Evolutionary conservation across 2,329 filamentous ascomycete species (phyloP), one percentile per base, ranked within the genome.

Genomic region (Diaporthe vexans): DNA sequence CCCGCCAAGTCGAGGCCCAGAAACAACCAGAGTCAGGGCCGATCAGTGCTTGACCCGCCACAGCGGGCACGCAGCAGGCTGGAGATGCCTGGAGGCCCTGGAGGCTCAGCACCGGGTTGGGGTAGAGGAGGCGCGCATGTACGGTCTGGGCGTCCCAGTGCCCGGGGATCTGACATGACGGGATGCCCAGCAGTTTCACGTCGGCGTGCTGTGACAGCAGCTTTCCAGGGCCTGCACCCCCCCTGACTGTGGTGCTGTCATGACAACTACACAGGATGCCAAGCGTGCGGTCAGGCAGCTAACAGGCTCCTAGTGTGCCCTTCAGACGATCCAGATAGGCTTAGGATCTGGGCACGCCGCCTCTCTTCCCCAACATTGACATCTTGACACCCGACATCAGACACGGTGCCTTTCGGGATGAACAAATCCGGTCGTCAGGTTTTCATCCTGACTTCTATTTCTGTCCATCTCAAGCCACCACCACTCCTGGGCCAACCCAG

Each of bases 111-210:
- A 29, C 46, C 26, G 26, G 33, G 63, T 26, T 37, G 37, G 19
- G 24, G 58, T n/a, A 51, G 51, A 37, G 61, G 43, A 67, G 61
- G 61, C 46, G 46, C 13, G 26, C 29, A 24, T 52, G 26, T 37
- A 15, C 29, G 61, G 61, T 52, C 61, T 67, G 61, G 61, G 61
- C 46, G 46, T 67, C 61, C 51, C 61, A 52, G 24, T 7, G 46
- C 46, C 48, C 52, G 63, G 63, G n/a, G 40, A 54, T 68, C 48
- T 54, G 48, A 68, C 63, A 68, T 35, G 10, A 68, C 63, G 63
- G 63, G 48, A 68, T 54, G 63, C 63, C 63, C 63, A 54, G 63
- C 63, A 19, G 63, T 68, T 54, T 68, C 63, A 68, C 63, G 63
- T 68, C 63, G 21, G 13, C 63, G 33, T 21, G 63, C 63, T 68